Base-by-base conservation (phyloP, 306 rosid species). In the cucumber (Cucumis sativus) region DNA sequence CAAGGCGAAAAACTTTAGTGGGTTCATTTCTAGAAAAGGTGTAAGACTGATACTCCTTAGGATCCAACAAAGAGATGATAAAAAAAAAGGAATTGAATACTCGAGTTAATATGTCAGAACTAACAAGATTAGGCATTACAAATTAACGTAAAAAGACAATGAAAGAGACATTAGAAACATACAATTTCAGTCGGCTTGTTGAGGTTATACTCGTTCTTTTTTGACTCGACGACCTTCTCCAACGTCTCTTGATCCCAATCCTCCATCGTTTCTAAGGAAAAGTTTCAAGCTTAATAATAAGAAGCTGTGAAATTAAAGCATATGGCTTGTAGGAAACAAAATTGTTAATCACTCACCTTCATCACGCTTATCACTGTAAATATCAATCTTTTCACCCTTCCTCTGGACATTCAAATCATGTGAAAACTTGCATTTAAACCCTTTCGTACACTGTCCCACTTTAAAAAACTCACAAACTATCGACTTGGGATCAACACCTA, bases 401-500 rank as follows among this genome's bases (percentile, higher is more conserved):
- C 99, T 91, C 90, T 92, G 97, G 28, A 92, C 88, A 87, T 96
- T 96, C 88, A 96, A 85, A 80, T 96, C 99, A 70, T 96, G 99
- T 0, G 97, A 96, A 80, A 96, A 96, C 86, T 96, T 96, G 99
- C 98, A 96, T 78, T 96, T 96, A 79, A 96, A 96, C 16, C 99
- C 98, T 86, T 92, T 92, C 23, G 93, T 78, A 74, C 99, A 96
- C 79, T 96, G 98, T 37, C 98, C 99, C 57, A 59, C 97, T 84
- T 92, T 96, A 83, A 82, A 92, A 85, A 88, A 90, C 87, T 95
- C 99, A 82, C 99, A 95, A 56, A 92, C 33, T 84, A 95, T 86
- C 61, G 99, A 95, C 91, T 95, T 92, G 72, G 97, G 99, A 89
- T 95, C 97, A 83, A 95, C 97, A 84, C 99, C 99, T 95, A 83